Percentiles rank a stretch among this genome's conserved stretches.
Evolutionary conservation across 2,329 filamentous ascomycete genomes (phyloP).

Genomic region (Trichoderma sp.): DNA sequence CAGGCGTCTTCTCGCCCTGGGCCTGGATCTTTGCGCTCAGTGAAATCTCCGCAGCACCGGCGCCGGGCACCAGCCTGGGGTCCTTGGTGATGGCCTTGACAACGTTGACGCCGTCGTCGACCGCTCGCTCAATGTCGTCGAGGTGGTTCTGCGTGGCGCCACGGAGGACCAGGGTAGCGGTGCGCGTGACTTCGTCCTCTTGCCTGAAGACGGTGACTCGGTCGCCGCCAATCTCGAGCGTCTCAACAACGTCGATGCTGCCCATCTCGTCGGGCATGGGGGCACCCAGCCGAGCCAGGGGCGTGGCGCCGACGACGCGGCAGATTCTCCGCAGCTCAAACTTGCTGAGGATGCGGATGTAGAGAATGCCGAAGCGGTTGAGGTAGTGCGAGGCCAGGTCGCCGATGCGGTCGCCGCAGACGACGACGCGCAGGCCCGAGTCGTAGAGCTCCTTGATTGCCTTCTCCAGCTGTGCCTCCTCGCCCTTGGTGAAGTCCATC

Average conservation of each 20-base stretch:
- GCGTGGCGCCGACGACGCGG: conserved; percentile 93
- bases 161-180: conserved; percentile 89
- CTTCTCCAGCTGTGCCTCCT: conserved; percentile 88
- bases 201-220: conserved; percentile 98
- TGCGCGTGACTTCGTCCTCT: conserved; percentile 88
- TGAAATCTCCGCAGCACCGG: conserved; percentile 92
- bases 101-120: conserved; percentile 97
- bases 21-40: conserved; percentile 89
- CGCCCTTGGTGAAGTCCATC: conserved; percentile 96
- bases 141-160: conserved; percentile 98
- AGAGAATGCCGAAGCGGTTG: conserved; percentile 93
- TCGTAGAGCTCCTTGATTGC: conserved; percentile 95
- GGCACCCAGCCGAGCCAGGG: conserved; percentile 90
- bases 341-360: conserved; percentile 97
- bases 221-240: conserved; percentile 95
- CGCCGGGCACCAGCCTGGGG: conserved; percentile 85
- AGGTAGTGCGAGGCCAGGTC: conserved; percentile 97
- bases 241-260: conserved; percentile 90
- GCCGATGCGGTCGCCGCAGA: conserved; percentile 91
- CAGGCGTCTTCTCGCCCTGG: conserved; percentile 88
- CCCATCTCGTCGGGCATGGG: conserved; percentile 99
- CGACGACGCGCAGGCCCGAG: conserved; percentile 85
- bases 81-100: conserved; percentile 98
- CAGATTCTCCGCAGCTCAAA: conserved; percentile 95
- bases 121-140: conserved; percentile 93